A percentile compares a stretch with the other conserved stretches of the same genome.
phyloP scores from a whole-genome alignment of 2,329 filamentous ascomycete species.

The Fusarium hostae region DNA sequence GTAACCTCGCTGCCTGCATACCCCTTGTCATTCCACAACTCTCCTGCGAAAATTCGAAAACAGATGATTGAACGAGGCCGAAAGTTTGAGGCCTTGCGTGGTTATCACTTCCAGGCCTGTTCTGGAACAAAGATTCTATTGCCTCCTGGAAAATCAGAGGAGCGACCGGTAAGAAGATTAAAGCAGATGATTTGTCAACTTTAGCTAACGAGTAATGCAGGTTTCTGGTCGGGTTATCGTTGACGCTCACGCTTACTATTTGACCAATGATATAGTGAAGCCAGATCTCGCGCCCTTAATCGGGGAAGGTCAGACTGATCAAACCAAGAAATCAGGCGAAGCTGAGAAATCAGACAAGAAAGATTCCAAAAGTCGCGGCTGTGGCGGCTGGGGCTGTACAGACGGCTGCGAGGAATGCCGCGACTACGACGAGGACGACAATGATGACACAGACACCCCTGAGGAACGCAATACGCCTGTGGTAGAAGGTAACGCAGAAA shows the following conservation, averaged over 20 bases:
- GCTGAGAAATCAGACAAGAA: background rate
- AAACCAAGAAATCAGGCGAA: background rate
- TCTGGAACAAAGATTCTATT: slow-evolving; percentile 47
- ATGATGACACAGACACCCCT: background rate
- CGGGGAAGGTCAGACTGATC: background rate
- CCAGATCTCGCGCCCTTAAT: slow-evolving; percentile 37
- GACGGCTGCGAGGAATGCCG: background rate
- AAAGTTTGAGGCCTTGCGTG: slow-evolving; percentile 48
- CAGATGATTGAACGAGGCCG: slow-evolving; percentile 47
- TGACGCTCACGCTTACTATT: slow-evolving; percentile 52
- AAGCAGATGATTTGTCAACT: background rate
- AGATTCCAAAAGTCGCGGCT: background rate
- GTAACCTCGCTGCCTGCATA: slow-evolving; percentile 46
- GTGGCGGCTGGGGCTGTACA: background rate
- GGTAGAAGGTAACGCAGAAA: slow-evolving; percentile 2
- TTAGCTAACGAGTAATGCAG: background rate
- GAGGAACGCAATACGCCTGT: background rate
- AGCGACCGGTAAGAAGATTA: slow-evolving; percentile 39
- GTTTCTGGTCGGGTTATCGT: slow-evolving; percentile 48
- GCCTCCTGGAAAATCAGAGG: slow-evolving; percentile 38
- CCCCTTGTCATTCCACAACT: slow-evolving; percentile 44
- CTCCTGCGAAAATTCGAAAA: slow-evolving; percentile 40
- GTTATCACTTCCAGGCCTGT: slow-evolving; percentile 48
- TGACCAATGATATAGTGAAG: slow-evolving; percentile 45
- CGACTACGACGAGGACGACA: background rate